Evolutionary conservation across 208 protist genomes (phyloP).

Genomic region (Leishmania lainsoni): DNA sequence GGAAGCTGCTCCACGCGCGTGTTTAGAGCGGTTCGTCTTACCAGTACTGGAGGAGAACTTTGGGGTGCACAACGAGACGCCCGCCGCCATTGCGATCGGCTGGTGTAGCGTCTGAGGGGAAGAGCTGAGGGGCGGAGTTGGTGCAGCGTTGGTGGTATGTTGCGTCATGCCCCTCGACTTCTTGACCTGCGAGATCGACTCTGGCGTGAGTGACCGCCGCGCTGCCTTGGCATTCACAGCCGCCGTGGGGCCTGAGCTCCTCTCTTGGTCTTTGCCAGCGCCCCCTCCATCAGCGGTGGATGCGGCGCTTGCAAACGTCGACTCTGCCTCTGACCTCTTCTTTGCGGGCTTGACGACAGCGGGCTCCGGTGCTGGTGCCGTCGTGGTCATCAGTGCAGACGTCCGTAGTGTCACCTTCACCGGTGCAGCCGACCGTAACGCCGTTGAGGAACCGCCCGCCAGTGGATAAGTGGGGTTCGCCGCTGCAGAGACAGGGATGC

Average conservation of each 20-base stretch:
- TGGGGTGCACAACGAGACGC: neutral
- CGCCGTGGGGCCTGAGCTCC: neutral
- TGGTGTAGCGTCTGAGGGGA: neutral
- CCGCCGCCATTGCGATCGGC: neutral
- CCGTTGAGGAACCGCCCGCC: neutral
- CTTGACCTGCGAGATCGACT: neutral
- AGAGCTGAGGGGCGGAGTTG: neutral
- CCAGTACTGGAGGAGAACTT: neutral
- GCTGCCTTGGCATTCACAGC: neutral
- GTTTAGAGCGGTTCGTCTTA: conserved; percentile 3
- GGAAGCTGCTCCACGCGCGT: neutral
- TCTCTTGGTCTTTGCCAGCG: neutral
- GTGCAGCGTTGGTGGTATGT: neutral
- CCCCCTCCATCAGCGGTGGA: neutral
- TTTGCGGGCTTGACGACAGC: neutral
- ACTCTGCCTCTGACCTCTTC: neutral
- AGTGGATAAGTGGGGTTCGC: neutral
- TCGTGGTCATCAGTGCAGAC: neutral
- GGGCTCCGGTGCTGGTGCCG: neutral
- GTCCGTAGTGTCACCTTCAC: conserved; percentile 3
- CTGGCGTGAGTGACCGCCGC: neutral
- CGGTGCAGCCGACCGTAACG: neutral
- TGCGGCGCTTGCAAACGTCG: neutral
- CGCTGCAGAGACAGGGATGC: neutral
- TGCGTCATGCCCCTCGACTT: neutral